A percentile compares a stretch with the other conserved stretches of the same genome.
These are phyloP conservation scores for Chenopodium quinoa DNA, from an alignment of 148 eudicot species.

Conservation along the genomic window DNA sequence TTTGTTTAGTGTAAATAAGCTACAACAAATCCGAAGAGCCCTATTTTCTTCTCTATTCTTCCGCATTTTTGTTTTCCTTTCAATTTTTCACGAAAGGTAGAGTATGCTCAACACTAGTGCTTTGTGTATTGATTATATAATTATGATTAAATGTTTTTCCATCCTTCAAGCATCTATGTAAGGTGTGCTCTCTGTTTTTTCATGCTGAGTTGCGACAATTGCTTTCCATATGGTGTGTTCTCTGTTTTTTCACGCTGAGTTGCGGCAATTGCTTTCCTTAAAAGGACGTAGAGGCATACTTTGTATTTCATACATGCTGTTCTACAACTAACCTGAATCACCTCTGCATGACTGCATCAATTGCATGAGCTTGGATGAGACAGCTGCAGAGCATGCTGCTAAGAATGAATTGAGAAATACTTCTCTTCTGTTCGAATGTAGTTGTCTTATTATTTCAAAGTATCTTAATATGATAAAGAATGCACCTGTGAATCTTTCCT, in stretches of 20 bases:
- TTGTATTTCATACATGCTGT: too few relatives aligned
- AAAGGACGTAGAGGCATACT: too few relatives aligned
- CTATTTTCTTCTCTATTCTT: not conserved
- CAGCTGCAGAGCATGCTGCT: too few relatives aligned
- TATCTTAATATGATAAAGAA: too few relatives aligned
- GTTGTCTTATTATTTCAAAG: too few relatives aligned
- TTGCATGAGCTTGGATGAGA: too few relatives aligned
- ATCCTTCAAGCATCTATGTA: not conserved
- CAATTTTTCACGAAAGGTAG: constrained; percentile 16
- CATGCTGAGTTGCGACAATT: not conserved
- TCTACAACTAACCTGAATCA: too few relatives aligned
- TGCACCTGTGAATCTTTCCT: too few relatives aligned
- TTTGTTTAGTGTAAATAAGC: constrained; percentile 28
- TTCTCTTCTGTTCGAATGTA: too few relatives aligned
- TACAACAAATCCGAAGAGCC: constrained; percentile 7
- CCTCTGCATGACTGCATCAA: too few relatives aligned
- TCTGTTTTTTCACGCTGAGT: not conserved
- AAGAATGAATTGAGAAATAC: too few relatives aligned
- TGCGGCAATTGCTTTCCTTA: not conserved
- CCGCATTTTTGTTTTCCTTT: constrained; percentile 20
- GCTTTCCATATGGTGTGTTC: not conserved
- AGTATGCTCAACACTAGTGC: not conserved
- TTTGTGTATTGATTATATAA: constrained; percentile 18
- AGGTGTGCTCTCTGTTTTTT: not conserved
- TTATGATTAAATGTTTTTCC: constrained; percentile 4